Percentiles rank a stretch among this genome's conserved stretches.
These are phyloP conservation scores for Elsinoe fawcettii DNA, from an alignment of 2,329 filamentous ascomycete species.

Conservation along the genomic window DNA sequence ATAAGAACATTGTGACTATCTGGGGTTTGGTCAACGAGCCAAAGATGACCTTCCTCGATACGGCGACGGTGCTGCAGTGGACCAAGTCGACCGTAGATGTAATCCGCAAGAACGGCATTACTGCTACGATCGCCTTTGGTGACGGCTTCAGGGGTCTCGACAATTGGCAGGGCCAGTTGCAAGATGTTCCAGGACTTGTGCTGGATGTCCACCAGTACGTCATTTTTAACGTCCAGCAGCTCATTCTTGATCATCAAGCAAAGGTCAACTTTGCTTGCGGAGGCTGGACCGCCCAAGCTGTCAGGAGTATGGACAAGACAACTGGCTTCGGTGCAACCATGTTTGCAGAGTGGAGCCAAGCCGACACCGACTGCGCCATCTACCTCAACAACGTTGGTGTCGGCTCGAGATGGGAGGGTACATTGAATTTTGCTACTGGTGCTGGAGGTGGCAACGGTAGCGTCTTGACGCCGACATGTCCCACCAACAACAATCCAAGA, in stretches of 20 bases:
- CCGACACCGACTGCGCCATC: constrained; percentile 85
- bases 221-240: constrained; percentile 88
- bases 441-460: constrained; percentile 50
- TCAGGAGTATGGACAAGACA: constrained; percentile 60
- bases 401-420: constrained; percentile 89
- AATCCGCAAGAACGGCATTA: constrained; percentile 69
- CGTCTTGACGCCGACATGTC: constrained; percentile 67
- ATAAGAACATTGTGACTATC: constrained; percentile 83
- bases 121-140: constrained; percentile 70
- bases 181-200: constrained; percentile 62
- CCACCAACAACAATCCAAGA: constrained; percentile 49
- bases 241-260: constrained; percentile 69
- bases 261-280: constrained; percentile 84
- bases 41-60: constrained; percentile 62
- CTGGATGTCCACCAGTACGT: constrained; percentile 99
- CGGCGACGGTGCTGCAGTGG: constrained; percentile 66
- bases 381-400: constrained; percentile 84
- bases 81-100: constrained; percentile 63
- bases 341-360: constrained; percentile 95
- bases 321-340: constrained; percentile 89
- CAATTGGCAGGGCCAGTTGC: constrained; percentile 83
- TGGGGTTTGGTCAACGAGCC: constrained; percentile 96
- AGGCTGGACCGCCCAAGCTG: constrained; percentile 75
- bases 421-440: constrained; percentile 50
- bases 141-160: constrained; percentile 88